Evolutionary conservation across 2,329 filamentous ascomycete species (phyloP), one percentile per base, ranked within the genome.

Genomic region (Nannizziopsis arthrosporioides): DNA sequence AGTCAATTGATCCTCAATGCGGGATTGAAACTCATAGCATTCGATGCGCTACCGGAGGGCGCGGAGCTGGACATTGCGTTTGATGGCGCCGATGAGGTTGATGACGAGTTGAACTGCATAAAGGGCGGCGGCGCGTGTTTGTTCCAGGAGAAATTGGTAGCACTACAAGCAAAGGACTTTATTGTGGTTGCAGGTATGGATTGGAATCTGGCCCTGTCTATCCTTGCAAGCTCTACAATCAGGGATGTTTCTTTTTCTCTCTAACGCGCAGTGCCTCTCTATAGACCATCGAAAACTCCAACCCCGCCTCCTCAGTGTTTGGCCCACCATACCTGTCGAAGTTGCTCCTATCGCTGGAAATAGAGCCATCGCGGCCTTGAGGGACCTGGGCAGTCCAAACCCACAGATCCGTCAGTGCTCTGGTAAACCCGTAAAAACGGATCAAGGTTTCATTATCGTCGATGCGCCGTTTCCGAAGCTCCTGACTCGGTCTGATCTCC

Each of bases 111-210:
- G 51, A 98, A 96, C 68, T 87, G 90, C 62, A 96, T 98, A 72
- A 96, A 96, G 72, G 92, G 92, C 47, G 92, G 92, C 43, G 92
- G 92, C 50, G 92, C 88, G n/a, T 98, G 92, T 68, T 70, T 96
- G 49, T 94, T 94, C 71, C 92, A 96, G 67, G 92, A 98, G 71
- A 98, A 98, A 73, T 74, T 98, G 32, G 89, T 98, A 3, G 89
- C 89, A 4, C 79, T 86, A 51, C 78, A 84, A 43, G 83, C 87
- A 2, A 84, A 80, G 67, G 85, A 85, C 62, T 94, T 95, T 61
- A 75, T 95, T 53, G 90, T 85, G 59, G 86, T 93, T 50, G 87
- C 86, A 49, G 83, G 82, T 85, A 67, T 59, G 75, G 7, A n/a
- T 11, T 27, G n/a, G 18, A 19, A 17, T 37, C n/a, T n/a, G 4